Base-by-base conservation (phyloP, 495 filamentous ascomycete species). In the Penicillium cataractarum region DNA sequence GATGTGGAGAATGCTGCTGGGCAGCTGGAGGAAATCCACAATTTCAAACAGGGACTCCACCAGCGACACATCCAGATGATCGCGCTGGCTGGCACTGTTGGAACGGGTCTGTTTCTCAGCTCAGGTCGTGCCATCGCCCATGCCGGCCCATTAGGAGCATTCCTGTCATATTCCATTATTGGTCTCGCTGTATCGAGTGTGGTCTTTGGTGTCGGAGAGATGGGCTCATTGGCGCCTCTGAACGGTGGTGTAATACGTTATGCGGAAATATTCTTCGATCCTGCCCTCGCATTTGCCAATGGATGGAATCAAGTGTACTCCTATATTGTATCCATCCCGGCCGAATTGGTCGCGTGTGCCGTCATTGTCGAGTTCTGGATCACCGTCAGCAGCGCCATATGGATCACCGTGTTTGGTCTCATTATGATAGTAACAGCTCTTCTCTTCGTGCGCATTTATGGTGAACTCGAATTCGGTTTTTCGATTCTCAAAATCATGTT, bases 91-190 rank as follows among this genome's bases (percentile, higher is more conserved):
- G 78, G 78, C 24, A 76, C 78, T 1, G 72, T 81, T 37, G 77
- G 77, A 26, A 70, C 69, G 2, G 69, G 71, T 22, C 67, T 74
- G n/a, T 74, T 74, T 49, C 63, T 76, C 24, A 61, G 68, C 57
- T 88, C 86, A 53, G 86, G 87, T 40, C 69, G 78, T 29, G 83
- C 86, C 17, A 81, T 89, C 40, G 81, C 84, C 24, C 73, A 75
- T 53, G 84, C 82, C 53, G 88, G 88, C 2, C 90, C 90, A 39
- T 84, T 78, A 4, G 82, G 87, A 1, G 66, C 68, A 0, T 70
- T 76, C 44, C 55, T 76, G 0, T 71, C 62, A 7, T 76, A 75
- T 42, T 29, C 62, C 0, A 60, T 72, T 4, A 59, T 74, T 19
- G 74, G 74, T 1, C 10, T 68, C 3, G 9, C 55, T 12, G 67